phyloP scores from a whole-genome alignment of 2,329 filamentous ascomycete genomes.

The Graphiopsis chlorocephala region DNA sequence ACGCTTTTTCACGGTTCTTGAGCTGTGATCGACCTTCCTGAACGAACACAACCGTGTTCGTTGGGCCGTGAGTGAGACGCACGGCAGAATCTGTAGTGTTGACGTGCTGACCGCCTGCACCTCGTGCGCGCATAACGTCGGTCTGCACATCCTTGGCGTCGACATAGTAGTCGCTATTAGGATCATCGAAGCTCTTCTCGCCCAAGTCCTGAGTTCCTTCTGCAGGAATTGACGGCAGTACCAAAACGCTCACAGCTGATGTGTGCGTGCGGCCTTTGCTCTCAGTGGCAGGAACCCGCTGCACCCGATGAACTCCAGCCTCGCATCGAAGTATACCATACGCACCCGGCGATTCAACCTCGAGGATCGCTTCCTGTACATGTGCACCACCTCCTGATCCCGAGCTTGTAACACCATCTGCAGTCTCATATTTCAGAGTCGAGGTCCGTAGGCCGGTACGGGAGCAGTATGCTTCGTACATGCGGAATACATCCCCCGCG shows the following conservation, averaged over 20 bases:
- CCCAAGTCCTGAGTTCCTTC: slow-evolving; percentile 47
- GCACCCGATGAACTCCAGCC: slow-evolving; percentile 91
- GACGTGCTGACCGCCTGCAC: slow-evolving; percentile 94
- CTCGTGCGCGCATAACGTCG: slow-evolving; percentile 88
- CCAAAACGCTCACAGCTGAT: slow-evolving; percentile 86
- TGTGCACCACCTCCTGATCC: slow-evolving; percentile 62
- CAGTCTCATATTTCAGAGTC: slow-evolving; percentile 76
- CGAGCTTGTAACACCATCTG: slow-evolving; percentile 56
- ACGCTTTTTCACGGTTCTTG: slow-evolving; percentile 82
- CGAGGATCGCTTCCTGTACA: slow-evolving; percentile 82
- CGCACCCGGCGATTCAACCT: slow-evolving; percentile 71
- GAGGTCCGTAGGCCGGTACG: slow-evolving; percentile 64
- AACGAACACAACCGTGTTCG: slow-evolving; percentile 82
- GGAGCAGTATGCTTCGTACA: slow-evolving; percentile 81
- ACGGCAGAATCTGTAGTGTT: slow-evolving; percentile 98
- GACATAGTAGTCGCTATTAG: slow-evolving; percentile 87
- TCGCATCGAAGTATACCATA: slow-evolving; percentile 83
- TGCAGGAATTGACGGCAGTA: slow-evolving; percentile 78
- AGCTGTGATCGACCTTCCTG: slow-evolving; percentile 90
- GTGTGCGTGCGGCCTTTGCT: slow-evolving; percentile 90
- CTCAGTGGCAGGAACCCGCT: slow-evolving; percentile 89
- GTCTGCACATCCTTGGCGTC: slow-evolving; percentile 75
- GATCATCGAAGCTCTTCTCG: slow-evolving; percentile 69
- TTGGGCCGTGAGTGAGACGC: slow-evolving; percentile 85
- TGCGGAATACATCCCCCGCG: slow-evolving; percentile 78